Evolutionary conservation across 129 eudicot genomes (phyloP).

Genomic region (Centaurea solstitialis): DNA sequence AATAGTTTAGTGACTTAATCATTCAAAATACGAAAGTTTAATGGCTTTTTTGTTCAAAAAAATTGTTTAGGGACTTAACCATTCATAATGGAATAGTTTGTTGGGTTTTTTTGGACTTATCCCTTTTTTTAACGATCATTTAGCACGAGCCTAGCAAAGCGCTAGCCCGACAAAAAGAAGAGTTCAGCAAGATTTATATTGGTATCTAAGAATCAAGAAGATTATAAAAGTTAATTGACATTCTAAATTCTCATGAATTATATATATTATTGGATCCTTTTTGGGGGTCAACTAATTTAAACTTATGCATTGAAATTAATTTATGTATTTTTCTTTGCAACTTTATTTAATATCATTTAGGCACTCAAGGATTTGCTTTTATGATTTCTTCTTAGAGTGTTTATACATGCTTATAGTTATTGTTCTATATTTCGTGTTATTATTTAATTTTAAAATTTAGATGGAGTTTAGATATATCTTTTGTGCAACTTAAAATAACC

Average conservation of each 20-base stretch:
- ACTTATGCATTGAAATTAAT: background rate
- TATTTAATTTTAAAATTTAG: background rate
- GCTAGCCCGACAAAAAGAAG: too few relatives aligned
- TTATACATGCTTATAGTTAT: background rate
- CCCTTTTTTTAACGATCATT: too few relatives aligned
- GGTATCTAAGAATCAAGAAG: background rate
- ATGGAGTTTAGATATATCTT: background rate
- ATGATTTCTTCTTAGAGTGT: background rate
- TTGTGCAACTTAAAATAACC: background rate
- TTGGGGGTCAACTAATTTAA: conserved; percentile 3
- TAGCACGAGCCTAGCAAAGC: too few relatives aligned
- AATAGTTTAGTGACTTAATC: too few relatives aligned
- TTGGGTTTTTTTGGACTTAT: too few relatives aligned
- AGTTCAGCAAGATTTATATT: too few relatives aligned
- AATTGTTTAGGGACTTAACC: too few relatives aligned
- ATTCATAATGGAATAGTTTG: too few relatives aligned
- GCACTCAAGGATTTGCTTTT: background rate
- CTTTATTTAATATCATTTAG: background rate
- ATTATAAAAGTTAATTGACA: background rate
- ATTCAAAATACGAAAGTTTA: too few relatives aligned
- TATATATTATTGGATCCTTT: conserved; percentile 3
- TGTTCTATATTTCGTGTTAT: background rate
- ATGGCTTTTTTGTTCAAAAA: too few relatives aligned
- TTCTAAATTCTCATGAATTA: conserved; percentile 3
- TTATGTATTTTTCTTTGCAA: background rate